phyloP scores from a whole-genome alignment of 2,329 filamentous ascomycete genomes.

The Sclerotinia minor region DNA sequence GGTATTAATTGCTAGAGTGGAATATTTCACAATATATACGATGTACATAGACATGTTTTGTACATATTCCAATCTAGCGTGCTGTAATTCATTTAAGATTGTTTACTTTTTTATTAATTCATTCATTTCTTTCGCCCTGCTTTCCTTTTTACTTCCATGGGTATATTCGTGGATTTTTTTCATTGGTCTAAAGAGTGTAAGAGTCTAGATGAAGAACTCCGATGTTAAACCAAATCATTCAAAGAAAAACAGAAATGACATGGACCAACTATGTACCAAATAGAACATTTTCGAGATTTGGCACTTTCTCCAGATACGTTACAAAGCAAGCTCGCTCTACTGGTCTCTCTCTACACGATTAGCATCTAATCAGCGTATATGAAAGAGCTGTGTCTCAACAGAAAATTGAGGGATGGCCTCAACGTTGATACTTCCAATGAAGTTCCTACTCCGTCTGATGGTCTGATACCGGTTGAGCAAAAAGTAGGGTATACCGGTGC shows the following conservation, averaged over 20 bases:
- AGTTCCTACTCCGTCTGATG: too few relatives aligned
- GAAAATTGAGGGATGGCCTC: background rate
- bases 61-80: background rate
- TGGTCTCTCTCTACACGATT: background rate
- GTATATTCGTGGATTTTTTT: background rate
- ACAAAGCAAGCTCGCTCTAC: background rate
- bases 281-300: background rate
- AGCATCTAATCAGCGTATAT: background rate
- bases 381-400: conserved; percentile 4
- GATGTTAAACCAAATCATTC: background rate
- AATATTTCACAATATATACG: background rate
- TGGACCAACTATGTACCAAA: background rate
- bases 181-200: background rate
- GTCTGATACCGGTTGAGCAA: too few relatives aligned
- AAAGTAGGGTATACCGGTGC: too few relatives aligned
- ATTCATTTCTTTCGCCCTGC: background rate
- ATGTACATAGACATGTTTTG: background rate
- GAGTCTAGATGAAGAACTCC: conserved; percentile 4
- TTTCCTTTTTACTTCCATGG: too few relatives aligned
- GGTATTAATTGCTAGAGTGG: background rate
- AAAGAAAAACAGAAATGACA: background rate
- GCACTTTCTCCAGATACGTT: background rate
- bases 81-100: background rate
- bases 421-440: too few relatives aligned
- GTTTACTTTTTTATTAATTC: background rate